A percentile compares a stretch with the other conserved stretches of the same genome.
Evolutionary conservation across 441 rosid genomes (phyloP).

Genomic region (Pelargonium cotyledonis): DNA sequence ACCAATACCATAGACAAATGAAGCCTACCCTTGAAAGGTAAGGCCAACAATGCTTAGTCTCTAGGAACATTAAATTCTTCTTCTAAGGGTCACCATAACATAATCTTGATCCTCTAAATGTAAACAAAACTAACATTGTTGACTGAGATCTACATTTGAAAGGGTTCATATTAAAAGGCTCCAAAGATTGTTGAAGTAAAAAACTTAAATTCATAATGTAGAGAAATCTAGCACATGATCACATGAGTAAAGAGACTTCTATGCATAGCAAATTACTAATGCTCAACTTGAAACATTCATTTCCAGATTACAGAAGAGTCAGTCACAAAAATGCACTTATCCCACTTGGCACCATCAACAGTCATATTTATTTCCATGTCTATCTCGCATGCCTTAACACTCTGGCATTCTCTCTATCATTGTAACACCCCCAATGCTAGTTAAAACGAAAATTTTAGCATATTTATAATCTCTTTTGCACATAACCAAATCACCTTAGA

Average conservation of each 20-base stretch:
- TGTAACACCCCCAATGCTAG: background rate
- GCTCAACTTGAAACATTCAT: background rate
- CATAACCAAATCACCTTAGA: background rate
- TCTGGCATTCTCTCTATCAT: background rate
- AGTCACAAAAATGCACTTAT: too few species aligned
- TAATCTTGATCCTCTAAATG: background rate
- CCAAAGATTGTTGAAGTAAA: background rate
- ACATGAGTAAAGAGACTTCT: background rate
- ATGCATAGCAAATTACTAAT: background rate
- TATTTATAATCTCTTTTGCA: background rate
- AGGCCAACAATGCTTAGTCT: background rate
- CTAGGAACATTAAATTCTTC: background rate
- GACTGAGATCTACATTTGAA: background rate
- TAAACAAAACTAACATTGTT: background rate
- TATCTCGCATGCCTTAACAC: background rate
- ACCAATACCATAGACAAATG: background rate
- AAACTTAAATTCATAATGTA: background rate
- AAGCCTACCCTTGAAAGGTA: slow-evolving; percentile 4
- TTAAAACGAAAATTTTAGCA: background rate
- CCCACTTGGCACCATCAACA: slow-evolving; percentile 3
- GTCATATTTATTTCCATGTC: background rate
- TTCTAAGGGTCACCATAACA: slow-evolving; percentile 4
- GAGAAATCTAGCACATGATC: background rate
- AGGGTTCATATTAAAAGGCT: background rate
- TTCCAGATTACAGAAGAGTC: too few species aligned